Evolutionary conservation across 2,329 filamentous ascomycete genomes (phyloP).

Genomic region (Penicillium sp.): DNA sequence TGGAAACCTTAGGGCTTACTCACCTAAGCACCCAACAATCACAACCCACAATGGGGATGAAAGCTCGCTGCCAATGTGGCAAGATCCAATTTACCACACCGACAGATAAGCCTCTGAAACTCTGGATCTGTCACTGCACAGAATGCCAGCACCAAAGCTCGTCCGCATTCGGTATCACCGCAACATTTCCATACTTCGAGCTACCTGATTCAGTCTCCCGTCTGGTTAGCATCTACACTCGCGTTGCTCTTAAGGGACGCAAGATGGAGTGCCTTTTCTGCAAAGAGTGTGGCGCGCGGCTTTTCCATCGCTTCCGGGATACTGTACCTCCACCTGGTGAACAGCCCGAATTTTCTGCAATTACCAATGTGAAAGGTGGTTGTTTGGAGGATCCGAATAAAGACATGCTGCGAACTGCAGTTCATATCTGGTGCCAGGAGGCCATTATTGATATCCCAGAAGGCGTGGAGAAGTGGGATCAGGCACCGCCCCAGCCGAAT

Average conservation of each 20-base stretch:
- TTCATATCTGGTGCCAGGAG: slow-evolving; percentile 66
- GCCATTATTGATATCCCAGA: slow-evolving; percentile 69
- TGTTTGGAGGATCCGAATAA: slow-evolving; percentile 63
- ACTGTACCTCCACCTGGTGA: slow-evolving; percentile 50
- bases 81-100: slow-evolving; percentile 62
- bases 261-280: slow-evolving; percentile 66
- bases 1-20: background rate
- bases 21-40: background rate
- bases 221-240: slow-evolving; percentile 42
- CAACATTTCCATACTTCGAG: slow-evolving; percentile 66
- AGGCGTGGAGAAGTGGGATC: slow-evolving; percentile 55
- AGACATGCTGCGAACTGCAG: slow-evolving; percentile 55
- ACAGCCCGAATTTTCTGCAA: slow-evolving; percentile 35
- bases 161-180: slow-evolving; percentile 66
- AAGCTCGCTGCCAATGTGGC: slow-evolving; percentile 64
- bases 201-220: slow-evolving; percentile 42
- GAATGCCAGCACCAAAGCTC: slow-evolving; percentile 65
- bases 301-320: slow-evolving; percentile 54
- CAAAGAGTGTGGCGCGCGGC: slow-evolving; percentile 61
- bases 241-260: slow-evolving; percentile 57
- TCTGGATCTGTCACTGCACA: slow-evolving; percentile 70
- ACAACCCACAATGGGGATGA: slow-evolving; percentile 43
- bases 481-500: slow-evolving; percentile 44
- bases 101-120: slow-evolving; percentile 55
- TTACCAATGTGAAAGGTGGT: slow-evolving; percentile 65